Percentiles rank a stretch among this genome's conserved stretches.
Evolutionary conservation across 2,329 filamentous ascomycete genomes (phyloP).

Genomic region (Purpureocillium lavendulum): DNA sequence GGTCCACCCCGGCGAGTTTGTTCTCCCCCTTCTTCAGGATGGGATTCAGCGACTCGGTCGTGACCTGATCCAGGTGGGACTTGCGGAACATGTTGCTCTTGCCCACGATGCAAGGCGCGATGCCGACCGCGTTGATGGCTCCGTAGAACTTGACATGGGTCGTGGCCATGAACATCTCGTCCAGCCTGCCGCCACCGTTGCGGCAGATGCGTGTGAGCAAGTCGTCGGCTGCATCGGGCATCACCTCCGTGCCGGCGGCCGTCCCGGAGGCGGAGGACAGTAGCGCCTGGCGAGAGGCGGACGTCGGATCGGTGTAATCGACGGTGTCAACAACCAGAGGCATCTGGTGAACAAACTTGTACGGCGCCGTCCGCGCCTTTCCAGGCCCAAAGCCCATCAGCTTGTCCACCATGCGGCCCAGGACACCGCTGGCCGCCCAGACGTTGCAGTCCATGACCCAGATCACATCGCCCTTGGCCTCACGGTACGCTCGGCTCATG

Average conservation of each 20-base stretch:
- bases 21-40: slow-evolving; percentile 28
- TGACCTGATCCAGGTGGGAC: slow-evolving; percentile 74
- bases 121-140: slow-evolving; percentile 85
- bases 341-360: slow-evolving; percentile 93
- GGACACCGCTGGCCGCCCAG: slow-evolving; percentile 74
- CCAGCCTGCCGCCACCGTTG: slow-evolving; percentile 69
- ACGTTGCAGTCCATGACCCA: slow-evolving; percentile 98
- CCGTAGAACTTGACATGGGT: slow-evolving; percentile 96
- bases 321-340: slow-evolving; percentile 77
- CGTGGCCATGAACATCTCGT: slow-evolving; percentile 91
- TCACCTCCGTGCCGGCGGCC: slow-evolving; percentile 17
- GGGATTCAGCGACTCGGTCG: slow-evolving; percentile 38
- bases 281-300: slow-evolving; percentile 16
- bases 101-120: slow-evolving; percentile 90
- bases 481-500: slow-evolving; percentile 85
- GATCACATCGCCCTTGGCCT: slow-evolving; percentile 78
- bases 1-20: slow-evolving; percentile 67
- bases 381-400: slow-evolving; percentile 59
- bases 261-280: slow-evolving; percentile 25
- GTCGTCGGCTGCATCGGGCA: slow-evolving; percentile 11
- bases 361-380: slow-evolving; percentile 41
- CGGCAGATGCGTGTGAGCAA: slow-evolving; percentile 20
- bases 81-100: slow-evolving; percentile 99
- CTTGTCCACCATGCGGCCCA: slow-evolving; percentile 82
- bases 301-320: slow-evolving; percentile 14